phyloP scores from a whole-genome alignment of 2,329 filamentous ascomycete genomes.

The Epicoccum sorghinum region DNA sequence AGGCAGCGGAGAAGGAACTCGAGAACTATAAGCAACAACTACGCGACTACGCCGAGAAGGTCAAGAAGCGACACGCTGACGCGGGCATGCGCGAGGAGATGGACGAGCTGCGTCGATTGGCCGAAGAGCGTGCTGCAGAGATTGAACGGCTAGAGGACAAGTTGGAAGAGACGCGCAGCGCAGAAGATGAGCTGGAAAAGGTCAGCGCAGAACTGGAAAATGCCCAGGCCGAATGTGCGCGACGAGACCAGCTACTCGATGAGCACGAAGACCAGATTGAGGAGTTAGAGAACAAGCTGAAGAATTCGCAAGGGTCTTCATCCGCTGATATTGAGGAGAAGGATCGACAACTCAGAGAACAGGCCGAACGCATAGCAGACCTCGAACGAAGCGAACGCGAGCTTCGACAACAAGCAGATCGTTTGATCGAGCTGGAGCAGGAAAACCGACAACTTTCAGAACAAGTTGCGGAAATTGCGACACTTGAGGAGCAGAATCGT shows the following conservation, averaged over 20 bases:
- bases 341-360: constrained; percentile 35
- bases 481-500: constrained; percentile 36
- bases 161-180: constrained; percentile 37
- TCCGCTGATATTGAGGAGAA: constrained; percentile 40
- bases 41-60: constrained; percentile 79
- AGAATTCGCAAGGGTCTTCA: constrained; percentile 37
- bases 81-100: constrained; percentile 71
- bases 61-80: constrained; percentile 76
- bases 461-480: constrained; percentile 36
- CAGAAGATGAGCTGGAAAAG: constrained; percentile 46
- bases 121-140: constrained; percentile 51
- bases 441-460: constrained; percentile 39
- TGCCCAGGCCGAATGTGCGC: constrained; percentile 42
- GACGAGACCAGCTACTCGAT: constrained; percentile 44
- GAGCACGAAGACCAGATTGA: constrained; percentile 48
- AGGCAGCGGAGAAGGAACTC: constrained; percentile 81
- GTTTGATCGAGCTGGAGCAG: constrained; percentile 32
- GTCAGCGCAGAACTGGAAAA: constrained; percentile 42
- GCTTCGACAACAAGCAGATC: constrained; percentile 7
- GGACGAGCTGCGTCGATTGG: constrained; percentile 52
- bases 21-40: constrained; percentile 84
- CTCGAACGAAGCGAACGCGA: constrained; percentile 19
- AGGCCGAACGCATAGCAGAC: constrained; percentile 37
- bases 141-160: constrained; percentile 43
- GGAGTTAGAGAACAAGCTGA: constrained; percentile 39